Evolutionary conservation across 352 stramenopile genomes (phyloP).

Genomic region (Phytophthora pluvialis): DNA sequence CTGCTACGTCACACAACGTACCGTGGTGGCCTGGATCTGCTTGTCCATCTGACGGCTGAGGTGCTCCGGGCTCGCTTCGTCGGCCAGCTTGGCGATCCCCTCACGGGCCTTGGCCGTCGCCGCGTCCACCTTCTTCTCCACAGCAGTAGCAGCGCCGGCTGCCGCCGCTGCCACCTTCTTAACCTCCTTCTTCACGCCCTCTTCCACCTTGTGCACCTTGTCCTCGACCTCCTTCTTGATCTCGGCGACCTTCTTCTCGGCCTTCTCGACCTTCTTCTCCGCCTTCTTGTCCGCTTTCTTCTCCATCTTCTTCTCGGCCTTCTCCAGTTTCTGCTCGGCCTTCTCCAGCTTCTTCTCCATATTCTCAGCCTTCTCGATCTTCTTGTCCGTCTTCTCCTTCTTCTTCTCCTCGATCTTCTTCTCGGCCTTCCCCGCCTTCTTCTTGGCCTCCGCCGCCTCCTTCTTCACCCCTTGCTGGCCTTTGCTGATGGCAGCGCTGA

Average conservation of each 20-base stretch:
- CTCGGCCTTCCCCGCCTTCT: slow-evolving; percentile 34
- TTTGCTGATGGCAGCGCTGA: slow-evolving; percentile 59
- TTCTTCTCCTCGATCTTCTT: slow-evolving; percentile 28
- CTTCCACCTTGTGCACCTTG: slow-evolving; percentile 38
- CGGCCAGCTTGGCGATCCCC: slow-evolving; percentile 64
- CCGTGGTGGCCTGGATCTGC: slow-evolving; percentile 73
- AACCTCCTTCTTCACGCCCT: slow-evolving; percentile 39
- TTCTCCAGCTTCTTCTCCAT: slow-evolving; percentile 31
- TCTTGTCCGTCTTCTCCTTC: slow-evolving; percentile 29
- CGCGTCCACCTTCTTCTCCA: slow-evolving; percentile 73
- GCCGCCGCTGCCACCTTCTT: slow-evolving; percentile 38
- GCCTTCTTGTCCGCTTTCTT: slow-evolving; percentile 26
- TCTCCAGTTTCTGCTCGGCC: slow-evolving; percentile 24
- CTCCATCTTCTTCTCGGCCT: slow-evolving; percentile 31
- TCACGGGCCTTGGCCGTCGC: slow-evolving; percentile 63
- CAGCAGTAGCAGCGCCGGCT: slow-evolving; percentile 32
- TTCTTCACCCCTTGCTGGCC: slow-evolving; percentile 41
- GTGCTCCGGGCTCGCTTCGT: slow-evolving; percentile 51
- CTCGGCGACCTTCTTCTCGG: slow-evolving; percentile 28
- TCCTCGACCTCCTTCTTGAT: slow-evolving; percentile 43
- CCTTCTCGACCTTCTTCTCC: slow-evolving; percentile 25
- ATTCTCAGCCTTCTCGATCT: slow-evolving; percentile 30
- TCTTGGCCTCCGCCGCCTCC: slow-evolving; percentile 31
- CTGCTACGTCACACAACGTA: slow-evolving; percentile 18
- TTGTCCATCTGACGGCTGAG: slow-evolving; percentile 60